phyloP scores from a whole-genome alignment of 2,329 filamentous ascomycete species.

The Helotiales sp. region DNA sequence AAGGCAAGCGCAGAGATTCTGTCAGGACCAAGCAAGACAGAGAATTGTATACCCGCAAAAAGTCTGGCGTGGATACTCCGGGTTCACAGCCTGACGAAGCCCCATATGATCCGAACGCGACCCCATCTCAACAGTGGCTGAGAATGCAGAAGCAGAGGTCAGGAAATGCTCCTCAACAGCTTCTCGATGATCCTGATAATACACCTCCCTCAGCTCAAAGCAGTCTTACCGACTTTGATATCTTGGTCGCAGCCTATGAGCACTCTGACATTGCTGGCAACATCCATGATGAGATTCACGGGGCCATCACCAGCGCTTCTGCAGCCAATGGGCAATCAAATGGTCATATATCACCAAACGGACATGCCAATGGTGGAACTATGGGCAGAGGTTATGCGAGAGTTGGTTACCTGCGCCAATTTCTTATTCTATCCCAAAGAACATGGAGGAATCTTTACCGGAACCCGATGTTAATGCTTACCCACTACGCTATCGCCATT shows the following conservation, averaged over 20 bases:
- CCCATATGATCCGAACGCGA: slow-evolving; percentile 41
- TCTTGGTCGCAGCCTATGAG: slow-evolving; percentile 73
- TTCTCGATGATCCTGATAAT: slow-evolving; percentile 69
- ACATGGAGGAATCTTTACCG: slow-evolving; percentile 98
- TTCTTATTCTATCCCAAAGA: slow-evolving; percentile 82
- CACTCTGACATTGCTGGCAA: slow-evolving; percentile 74
- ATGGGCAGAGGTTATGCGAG: slow-evolving; percentile 81
- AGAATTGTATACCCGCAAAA: slow-evolving; percentile 85
- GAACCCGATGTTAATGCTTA: slow-evolving; percentile 97
- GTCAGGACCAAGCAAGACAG: slow-evolving; percentile 84
- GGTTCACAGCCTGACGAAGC: slow-evolving; percentile 62
- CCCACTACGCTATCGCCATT: slow-evolving; percentile 96
- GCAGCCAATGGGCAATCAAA: slow-evolving; percentile 66
- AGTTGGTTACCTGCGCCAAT: slow-evolving; percentile 77
- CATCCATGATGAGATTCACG: slow-evolving; percentile 76
- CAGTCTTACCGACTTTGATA: slow-evolving; percentile 74
- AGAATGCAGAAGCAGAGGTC: slow-evolving; percentile 53
- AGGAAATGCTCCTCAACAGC: slow-evolving; percentile 55
- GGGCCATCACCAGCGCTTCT: slow-evolving; percentile 63
- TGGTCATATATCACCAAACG: slow-evolving; percentile 51
- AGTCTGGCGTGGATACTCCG: slow-evolving; percentile 62
- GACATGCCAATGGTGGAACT: slow-evolving; percentile 49
- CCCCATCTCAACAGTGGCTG: slow-evolving; percentile 58
- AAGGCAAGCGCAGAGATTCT: slow-evolving; percentile 72
- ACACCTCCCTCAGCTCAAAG: slow-evolving; percentile 58